Evolutionary conservation across 2,329 filamentous ascomycete species (phyloP), one percentile per base, ranked within the genome.

Genomic region (Aspergillus terreus): DNA sequence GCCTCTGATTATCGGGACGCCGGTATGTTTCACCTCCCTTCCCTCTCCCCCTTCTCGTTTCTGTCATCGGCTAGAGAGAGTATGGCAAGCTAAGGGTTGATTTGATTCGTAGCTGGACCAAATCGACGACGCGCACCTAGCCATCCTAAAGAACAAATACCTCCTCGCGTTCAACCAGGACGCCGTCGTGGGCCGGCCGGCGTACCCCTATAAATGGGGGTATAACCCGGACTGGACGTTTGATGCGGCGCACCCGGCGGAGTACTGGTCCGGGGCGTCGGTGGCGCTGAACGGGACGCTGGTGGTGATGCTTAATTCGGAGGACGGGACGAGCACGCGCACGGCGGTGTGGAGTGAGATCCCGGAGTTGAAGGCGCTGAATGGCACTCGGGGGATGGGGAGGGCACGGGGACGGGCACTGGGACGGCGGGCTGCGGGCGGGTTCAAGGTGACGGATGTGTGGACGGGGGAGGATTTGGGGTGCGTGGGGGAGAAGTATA

Each of bases 1-100:
- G 4, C 78, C 78, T 0, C 58, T 82, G 17, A 70, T 81, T 23
- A 78, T 81, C 44, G 77, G 78, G 11, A 69, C 68, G 12, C 52
- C 62, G 4, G 68, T 71, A 63, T n/a, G 51, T 55, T 15, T 19
- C 25, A n/a, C 10, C 15, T n/a, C 35, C 19, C 0, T 9, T 17
- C 15, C 1, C 27, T 15, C 21, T 21, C 15, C 15, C 21, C 19
- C 14, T n/a, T 19, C 17, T 17, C 17, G 17, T 19, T 19, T 19
- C 19, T 19, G 1, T 19, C 19, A 3, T 19, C 19, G 3, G 19
- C 19, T 19, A 19, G n/a, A 36, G 17, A 14, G 23, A 2, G 33
- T 7, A 23, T 2, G 35, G 10, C 5, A 35, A 35, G 9, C n/a
- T n/a, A 27, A 35, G 1, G 15, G 15, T 1, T 4, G 2, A 38